Conservation (phyloP, 176 grass and related monocot genomes). For the Carex scoparia region DNA sequence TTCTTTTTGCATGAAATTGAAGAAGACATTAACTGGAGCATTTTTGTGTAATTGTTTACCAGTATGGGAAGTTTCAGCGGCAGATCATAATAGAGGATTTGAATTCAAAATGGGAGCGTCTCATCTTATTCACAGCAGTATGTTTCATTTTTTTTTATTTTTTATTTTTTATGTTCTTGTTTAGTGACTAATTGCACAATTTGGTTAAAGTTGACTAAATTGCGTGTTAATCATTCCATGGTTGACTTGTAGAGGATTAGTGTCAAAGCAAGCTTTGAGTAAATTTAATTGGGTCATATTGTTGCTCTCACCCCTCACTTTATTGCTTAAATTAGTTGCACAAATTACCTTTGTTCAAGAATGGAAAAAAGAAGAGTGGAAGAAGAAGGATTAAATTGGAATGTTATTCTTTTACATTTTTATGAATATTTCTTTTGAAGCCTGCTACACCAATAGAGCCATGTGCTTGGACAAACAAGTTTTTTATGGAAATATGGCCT, state of each 20-base stretch:
- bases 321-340: background rate
- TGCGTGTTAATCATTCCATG: background rate
- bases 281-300: background rate
- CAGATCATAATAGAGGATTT: constrained; percentile 61
- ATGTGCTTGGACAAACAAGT: constrained; percentile 84
- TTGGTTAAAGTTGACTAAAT: background rate
- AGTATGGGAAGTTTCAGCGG: constrained; percentile 85
- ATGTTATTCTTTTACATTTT: constrained; percentile 11
- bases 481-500: constrained; percentile 83
- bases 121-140: constrained; percentile 83
- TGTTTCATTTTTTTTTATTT: constrained; percentile 19
- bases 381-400: background rate
- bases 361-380: background rate
- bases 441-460: constrained; percentile 79
- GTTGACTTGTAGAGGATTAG: background rate
- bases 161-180: background rate
- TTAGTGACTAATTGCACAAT: background rate
- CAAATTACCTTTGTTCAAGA: background rate
- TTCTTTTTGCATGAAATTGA: background rate
- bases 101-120: constrained; percentile 92
- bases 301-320: background rate
- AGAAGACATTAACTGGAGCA: background rate
- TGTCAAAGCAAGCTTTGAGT: background rate
- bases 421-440: constrained; percentile 34
- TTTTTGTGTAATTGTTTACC: constrained; percentile 11